Base-by-base conservation (phyloP, 2,329 filamentous ascomycete species). In the Lomentospora prolificans region DNA sequence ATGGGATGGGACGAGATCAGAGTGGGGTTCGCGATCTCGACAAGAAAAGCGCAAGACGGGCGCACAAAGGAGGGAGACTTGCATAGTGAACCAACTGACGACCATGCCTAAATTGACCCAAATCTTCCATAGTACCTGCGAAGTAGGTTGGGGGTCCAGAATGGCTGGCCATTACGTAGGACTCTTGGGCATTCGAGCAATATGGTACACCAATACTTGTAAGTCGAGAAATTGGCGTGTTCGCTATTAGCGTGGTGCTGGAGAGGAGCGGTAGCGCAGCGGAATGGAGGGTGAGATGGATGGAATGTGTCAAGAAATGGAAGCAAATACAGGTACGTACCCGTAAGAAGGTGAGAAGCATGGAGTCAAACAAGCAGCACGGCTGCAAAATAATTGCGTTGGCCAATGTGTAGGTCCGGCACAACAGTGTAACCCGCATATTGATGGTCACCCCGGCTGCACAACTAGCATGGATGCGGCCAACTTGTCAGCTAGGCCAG, bases 401-500 rank as follows among this genome's bases (percentile, higher is more conserved):
- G 41, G 41, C 41, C 41, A 46, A 46, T 46, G 41, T 46, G n/a
- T 24, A 22, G 19, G n/a, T 19, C 41, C 41, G 19, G 19, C 41
- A 46, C 41, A 8, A 22, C 24, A 30, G 25, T 19, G 48, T 19
- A 27, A 24, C 12, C 31, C 22, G 51, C 31, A 41, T 41, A 41
- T 53, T 27, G 36, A 19, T 22, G 14, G 53, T 55, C 22, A 50
- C 53, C 39, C 41, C 14, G 48, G 14, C 53, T 55, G 53, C 53
- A 55, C 19, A 25, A 22, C 53, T 25, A 31, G 53, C 53, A 50
- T 55, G 53, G 53, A 44, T 55, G 53, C 53, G 39, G 22, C 53
- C 51, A 54, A 46, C 33, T 41, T 24, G 22, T 28, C 25, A 19
- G 19, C 33, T 14, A 48, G 14, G 22, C 12, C 8, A n/a, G n/a